Percentiles rank a stretch among this genome's conserved stretches.
These are phyloP conservation scores for Apiotrichum porosum DNA, from an alignment of 1,284 basidiomycete species.

Conservation along the genomic window DNA sequence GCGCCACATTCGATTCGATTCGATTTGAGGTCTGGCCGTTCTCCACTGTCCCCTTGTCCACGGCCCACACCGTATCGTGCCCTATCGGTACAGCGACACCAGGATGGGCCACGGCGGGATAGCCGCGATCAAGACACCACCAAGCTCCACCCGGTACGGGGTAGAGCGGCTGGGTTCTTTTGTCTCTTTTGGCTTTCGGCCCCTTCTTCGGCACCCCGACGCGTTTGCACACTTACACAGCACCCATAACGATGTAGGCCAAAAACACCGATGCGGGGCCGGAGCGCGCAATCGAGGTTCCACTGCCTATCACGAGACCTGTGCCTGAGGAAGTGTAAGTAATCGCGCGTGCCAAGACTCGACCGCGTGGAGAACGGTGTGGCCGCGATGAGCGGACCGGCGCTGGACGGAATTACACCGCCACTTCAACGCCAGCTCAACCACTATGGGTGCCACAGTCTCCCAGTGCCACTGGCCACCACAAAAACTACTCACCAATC, in stretches of 20 bases:
- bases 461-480: too few relatives aligned
- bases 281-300: conserved; percentile 46
- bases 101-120: too few relatives aligned
- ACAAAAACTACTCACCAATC: conserved; percentile 44
- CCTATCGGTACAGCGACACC: too few relatives aligned
- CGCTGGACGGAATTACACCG: neutral
- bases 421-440: neutral
- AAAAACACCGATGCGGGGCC: conserved; percentile 52
- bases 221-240: conserved; percentile 20
- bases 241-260: conserved; percentile 48
- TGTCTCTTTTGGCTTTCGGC: too few relatives aligned
- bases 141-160: too few relatives aligned
- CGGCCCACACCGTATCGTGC: too few relatives aligned
- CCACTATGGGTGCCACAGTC: neutral
- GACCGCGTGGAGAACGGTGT: too few relatives aligned
- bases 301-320: conserved; percentile 68
- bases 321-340: conserved; percentile 44
- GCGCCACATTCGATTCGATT: neutral
- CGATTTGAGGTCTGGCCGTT: too few relatives aligned
- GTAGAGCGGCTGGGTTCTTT: too few relatives aligned
- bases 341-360: neutral
- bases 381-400: too few relatives aligned
- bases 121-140: too few relatives aligned
- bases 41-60: too few relatives aligned
- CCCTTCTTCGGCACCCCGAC: conserved; percentile 4